phyloP scores from a whole-genome alignment of 2,329 filamentous ascomycete species.

The Colletotrichum tabaci region DNA sequence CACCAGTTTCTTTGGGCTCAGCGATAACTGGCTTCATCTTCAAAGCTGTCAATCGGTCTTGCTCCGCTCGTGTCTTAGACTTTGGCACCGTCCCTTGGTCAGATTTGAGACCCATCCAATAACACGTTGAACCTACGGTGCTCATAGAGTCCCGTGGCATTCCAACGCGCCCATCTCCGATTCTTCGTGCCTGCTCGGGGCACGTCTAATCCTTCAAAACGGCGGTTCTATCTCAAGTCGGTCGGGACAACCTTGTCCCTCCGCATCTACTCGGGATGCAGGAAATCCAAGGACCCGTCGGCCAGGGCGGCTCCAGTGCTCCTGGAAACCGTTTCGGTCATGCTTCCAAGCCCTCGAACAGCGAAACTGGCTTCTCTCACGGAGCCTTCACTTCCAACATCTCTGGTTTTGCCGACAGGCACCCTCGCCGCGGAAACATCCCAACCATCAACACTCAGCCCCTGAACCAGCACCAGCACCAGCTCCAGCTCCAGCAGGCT shows the following conservation, averaged over 20 bases:
- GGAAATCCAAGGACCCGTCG: conserved; percentile 79
- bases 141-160: conserved; percentile 31
- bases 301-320: conserved; percentile 70
- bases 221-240: conserved; percentile 83
- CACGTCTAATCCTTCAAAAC: conserved; percentile 80
- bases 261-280: conserved; percentile 94
- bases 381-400: conserved; percentile 92
- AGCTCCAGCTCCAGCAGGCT: conserved; percentile 51
- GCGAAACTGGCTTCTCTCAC: conserved; percentile 92
- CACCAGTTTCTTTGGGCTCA: conserved; percentile 17
- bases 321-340: conserved; percentile 76
- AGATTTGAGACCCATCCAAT: conserved; percentile 30
- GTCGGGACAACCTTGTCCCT: conserved; percentile 89
- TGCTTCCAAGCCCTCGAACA: conserved; percentile 84
- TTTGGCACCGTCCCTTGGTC: conserved; percentile 23
- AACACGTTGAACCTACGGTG: conserved; percentile 21
- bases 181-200: conserved; percentile 64
- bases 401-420: conserved; percentile 87
- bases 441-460: conserved; percentile 87
- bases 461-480: conserved; percentile 47
- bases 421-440: conserved; percentile 87
- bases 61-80: conserved; percentile 26
- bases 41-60: conserved; percentile 12
- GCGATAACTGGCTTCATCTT: conserved; percentile 2
- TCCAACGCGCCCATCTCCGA: conserved; percentile 45